phyloP scores from a whole-genome alignment of 805 yeast species.

The Barnettozyma salicaria region DNA sequence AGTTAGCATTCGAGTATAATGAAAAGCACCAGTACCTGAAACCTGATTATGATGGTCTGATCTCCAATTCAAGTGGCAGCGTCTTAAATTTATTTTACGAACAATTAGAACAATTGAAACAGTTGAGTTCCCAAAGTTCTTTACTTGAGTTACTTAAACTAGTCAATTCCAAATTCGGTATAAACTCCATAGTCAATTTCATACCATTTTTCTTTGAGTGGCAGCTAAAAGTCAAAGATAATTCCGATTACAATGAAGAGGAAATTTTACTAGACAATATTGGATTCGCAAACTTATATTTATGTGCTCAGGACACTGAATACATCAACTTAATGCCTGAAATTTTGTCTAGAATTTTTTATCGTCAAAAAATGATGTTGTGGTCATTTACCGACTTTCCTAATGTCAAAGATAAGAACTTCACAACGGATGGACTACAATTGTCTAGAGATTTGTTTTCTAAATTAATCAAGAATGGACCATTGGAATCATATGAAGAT shows the following conservation, averaged over 20 bases:
- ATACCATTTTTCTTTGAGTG: slow-evolving; percentile 42
- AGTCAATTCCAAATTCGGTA: slow-evolving; percentile 34
- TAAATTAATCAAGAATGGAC: neutral
- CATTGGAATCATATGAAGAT: neutral
- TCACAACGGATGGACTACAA: no score
- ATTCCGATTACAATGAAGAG: neutral
- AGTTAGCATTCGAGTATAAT: slow-evolving; percentile 18
- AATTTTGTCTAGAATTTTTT: slow-evolving; percentile 19
- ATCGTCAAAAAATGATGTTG: slow-evolving; percentile 13
- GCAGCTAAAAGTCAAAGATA: slow-evolving; percentile 24
- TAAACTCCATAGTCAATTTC: slow-evolving; percentile 41
- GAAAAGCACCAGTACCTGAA: slow-evolving; percentile 9
- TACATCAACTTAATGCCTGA: slow-evolving; percentile 11
- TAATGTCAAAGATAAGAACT: neutral
- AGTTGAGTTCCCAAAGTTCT: slow-evolving; percentile 4
- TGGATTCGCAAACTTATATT: slow-evolving; percentile 15
- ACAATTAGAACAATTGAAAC: slow-evolving; percentile 14
- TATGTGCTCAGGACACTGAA: slow-evolving; percentile 10
- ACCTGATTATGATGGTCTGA: slow-evolving; percentile 18
- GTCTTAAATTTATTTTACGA: slow-evolving; percentile 22
- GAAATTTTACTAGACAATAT: slow-evolving; percentile 19
- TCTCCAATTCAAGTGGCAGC: slow-evolving; percentile 17
- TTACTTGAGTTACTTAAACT: slow-evolving; percentile 14
- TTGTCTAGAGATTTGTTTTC: slow-evolving; percentile 12
- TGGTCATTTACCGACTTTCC: slow-evolving; percentile 20